Conservation (phyloP, 2,329 filamentous ascomycete species). For the Fusarium odoratissimum region DNA sequence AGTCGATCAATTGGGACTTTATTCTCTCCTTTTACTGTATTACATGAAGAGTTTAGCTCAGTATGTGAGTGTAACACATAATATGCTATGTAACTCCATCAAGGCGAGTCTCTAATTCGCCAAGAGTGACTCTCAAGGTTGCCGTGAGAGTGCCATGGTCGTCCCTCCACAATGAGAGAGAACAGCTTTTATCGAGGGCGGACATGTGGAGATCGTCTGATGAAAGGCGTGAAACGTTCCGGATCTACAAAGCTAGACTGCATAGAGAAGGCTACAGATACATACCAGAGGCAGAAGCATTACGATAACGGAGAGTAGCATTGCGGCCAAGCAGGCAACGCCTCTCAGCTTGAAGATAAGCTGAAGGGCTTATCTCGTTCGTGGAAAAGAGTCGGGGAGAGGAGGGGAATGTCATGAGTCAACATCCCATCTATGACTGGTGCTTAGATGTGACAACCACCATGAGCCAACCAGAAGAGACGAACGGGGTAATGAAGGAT, state of each 20-base stretch:
- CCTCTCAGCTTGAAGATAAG: constrained; percentile 24
- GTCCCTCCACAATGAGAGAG: neutral
- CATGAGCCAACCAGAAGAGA: constrained; percentile 22
- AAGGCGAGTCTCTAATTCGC: constrained; percentile 1
- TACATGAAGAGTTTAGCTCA: neutral
- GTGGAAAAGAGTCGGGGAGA: constrained; percentile 13
- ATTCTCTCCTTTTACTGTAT: neutral
- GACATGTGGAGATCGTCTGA: constrained; percentile 13
- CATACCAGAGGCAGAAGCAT: constrained; percentile 9
- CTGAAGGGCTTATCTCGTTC: constrained; percentile 18
- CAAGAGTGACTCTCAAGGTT: constrained; percentile 24
- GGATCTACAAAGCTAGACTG: constrained; percentile 33
- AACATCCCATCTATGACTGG: constrained; percentile 30
- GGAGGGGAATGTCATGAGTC: constrained; percentile 30
- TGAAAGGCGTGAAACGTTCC: constrained; percentile 15
- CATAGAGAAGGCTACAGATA: constrained; percentile 17
- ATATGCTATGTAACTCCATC: constrained; percentile 4
- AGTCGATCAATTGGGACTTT: neutral
- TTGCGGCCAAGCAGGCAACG: constrained; percentile 20
- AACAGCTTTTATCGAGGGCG: constrained; percentile 1
- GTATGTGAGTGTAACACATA: neutral
- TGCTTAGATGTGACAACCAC: constrained; percentile 18
- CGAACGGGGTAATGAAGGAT: neutral
- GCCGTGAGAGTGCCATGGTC: neutral
- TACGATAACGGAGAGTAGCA: neutral